Evolutionary conservation across 768 basidiomycete genomes (phyloP).

Genomic region (Rossbeevera mucosa): DNA sequence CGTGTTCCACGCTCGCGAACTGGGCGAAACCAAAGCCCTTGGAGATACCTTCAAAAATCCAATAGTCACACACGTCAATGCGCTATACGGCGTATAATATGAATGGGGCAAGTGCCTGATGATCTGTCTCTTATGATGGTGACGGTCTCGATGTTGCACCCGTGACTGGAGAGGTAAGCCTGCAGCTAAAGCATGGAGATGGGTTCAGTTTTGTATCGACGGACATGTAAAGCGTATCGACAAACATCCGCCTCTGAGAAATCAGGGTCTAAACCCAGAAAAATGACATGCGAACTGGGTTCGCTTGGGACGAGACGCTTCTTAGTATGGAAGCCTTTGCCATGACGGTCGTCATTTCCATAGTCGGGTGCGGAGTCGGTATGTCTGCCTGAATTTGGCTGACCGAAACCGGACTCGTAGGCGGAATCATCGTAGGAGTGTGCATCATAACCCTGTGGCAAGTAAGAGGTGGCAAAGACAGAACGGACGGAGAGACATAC

Average conservation of each 20-base stretch:
- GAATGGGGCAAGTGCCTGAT: slow-evolving; percentile 90
- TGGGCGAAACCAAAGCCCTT: slow-evolving; percentile 98
- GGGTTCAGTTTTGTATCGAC: slow-evolving; percentile 35
- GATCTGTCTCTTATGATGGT: slow-evolving; percentile 96
- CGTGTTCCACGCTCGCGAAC: slow-evolving; percentile 81
- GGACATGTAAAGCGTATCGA: slow-evolving; percentile 35
- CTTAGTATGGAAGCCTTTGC: slow-evolving; percentile 47
- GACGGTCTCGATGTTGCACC: slow-evolving; percentile 77
- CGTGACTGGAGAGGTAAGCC: slow-evolving; percentile 66
- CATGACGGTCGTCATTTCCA: slow-evolving; percentile 47
- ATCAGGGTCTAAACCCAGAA: slow-evolving; percentile 88
- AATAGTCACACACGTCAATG: slow-evolving; percentile 71
- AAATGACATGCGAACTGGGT: slow-evolving; percentile 90
- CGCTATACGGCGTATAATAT: slow-evolving; percentile 58
- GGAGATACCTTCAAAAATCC: slow-evolving; percentile 77
- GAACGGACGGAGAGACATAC: slow-evolving; percentile 33
- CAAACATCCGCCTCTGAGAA: slow-evolving; percentile 91
- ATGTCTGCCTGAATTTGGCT: slow-evolving; percentile 28
- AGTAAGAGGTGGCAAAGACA: slow-evolving; percentile 5
- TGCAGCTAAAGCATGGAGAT: slow-evolving; percentile 57
- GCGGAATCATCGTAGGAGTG: slow-evolving; percentile 47
- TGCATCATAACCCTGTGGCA: slow-evolving; percentile 47
- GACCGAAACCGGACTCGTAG: slow-evolving; percentile 33
- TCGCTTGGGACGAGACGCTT: slow-evolving; percentile 81
- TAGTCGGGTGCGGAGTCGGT: slow-evolving; percentile 40